phyloP scores from a whole-genome alignment of 768 basidiomycete species.

The Leucosporidium scottii region DNA sequence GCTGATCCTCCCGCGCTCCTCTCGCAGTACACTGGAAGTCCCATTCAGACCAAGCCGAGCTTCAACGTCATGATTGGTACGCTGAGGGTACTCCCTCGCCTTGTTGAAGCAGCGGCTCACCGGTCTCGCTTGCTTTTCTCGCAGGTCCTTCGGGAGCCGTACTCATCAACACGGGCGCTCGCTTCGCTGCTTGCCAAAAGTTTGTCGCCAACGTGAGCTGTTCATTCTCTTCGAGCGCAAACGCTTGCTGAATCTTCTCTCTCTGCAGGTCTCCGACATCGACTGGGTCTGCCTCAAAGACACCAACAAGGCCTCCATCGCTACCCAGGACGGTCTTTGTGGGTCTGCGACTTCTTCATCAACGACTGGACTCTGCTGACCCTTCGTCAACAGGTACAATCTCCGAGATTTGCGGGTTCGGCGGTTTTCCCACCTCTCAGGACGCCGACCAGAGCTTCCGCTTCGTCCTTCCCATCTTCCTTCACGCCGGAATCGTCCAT shows the following conservation, averaged over 20 bases:
- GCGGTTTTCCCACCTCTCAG: conserved; percentile 51
- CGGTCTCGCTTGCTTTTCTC: neutral
- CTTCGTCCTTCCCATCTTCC: conserved; percentile 51
- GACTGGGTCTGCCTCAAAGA: conserved; percentile 27
- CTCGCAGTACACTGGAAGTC: conserved; percentile 65
- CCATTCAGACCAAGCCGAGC: conserved; percentile 74
- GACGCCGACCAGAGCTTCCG: conserved; percentile 56
- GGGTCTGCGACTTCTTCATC: conserved; percentile 32
- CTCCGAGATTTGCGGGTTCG: conserved; percentile 80
- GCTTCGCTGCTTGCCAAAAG: conserved; percentile 92
- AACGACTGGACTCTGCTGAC: conserved; percentile 11
- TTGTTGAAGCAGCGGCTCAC: neutral
- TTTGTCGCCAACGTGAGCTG: conserved; percentile 52
- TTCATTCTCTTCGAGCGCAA: no score
- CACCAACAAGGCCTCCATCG: conserved; percentile 22
- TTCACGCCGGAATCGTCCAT: conserved; percentile 96
- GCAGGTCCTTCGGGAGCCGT: conserved; percentile 67
- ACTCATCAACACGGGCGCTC: conserved; percentile 78
- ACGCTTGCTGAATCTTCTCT: neutral
- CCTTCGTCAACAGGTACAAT: conserved; percentile 68
- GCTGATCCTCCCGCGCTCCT: conserved; percentile 37
- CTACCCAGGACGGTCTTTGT: conserved; percentile 37
- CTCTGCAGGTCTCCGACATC: conserved; percentile 23
- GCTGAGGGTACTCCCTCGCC: neutral
- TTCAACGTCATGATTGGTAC: conserved; percentile 76